Percentiles rank a stretch among this genome's conserved stretches.
These are phyloP conservation scores for Noccaea bulbosa DNA, from an alignment of 345 rosid species.

Conservation along the genomic window DNA sequence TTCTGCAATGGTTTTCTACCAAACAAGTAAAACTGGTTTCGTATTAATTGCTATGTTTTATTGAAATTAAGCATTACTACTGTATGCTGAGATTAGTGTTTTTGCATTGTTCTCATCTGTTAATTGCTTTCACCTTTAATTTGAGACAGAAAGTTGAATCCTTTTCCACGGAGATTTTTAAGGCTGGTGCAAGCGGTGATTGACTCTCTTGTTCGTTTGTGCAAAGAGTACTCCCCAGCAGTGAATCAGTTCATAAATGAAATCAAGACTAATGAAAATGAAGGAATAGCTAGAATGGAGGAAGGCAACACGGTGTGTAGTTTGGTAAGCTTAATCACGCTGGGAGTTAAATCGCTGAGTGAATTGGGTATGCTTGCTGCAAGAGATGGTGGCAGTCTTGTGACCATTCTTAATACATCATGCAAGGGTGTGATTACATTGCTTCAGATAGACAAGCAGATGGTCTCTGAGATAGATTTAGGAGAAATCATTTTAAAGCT, in stretches of 20 bases:
- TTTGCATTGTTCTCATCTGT: conserved; percentile 19
- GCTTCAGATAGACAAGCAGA: no score
- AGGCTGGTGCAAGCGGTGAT: conserved; percentile 64
- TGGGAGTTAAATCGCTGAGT: conserved; percentile 59
- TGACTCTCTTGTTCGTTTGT: conserved; percentile 61
- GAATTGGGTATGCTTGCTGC: conserved; percentile 81
- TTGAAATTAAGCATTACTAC: neutral
- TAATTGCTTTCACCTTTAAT: conserved; percentile 27
- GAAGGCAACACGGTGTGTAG: conserved; percentile 44
- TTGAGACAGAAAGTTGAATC: conserved; percentile 62
- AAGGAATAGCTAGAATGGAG: conserved; percentile 36
- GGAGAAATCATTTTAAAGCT: conserved; percentile 69
- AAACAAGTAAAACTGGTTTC: no score
- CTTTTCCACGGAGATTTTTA: conserved; percentile 57
- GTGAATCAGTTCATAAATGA: conserved; percentile 47
- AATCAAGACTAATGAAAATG: conserved; percentile 34
- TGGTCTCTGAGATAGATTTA: conserved; percentile 52
- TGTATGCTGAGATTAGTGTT: conserved; percentile 18
- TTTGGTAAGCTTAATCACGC: conserved; percentile 52
- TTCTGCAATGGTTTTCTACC: no score
- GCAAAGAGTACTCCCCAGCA: conserved; percentile 58
- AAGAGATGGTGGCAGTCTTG: conserved; percentile 81
- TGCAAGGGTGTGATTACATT: conserved; percentile 95
- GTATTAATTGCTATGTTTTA: no score
- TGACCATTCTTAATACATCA: conserved; percentile 79